Evolutionary conservation across 2,329 filamentous ascomycete species (phyloP).

Genomic region (Nothopassalora personata): DNA sequence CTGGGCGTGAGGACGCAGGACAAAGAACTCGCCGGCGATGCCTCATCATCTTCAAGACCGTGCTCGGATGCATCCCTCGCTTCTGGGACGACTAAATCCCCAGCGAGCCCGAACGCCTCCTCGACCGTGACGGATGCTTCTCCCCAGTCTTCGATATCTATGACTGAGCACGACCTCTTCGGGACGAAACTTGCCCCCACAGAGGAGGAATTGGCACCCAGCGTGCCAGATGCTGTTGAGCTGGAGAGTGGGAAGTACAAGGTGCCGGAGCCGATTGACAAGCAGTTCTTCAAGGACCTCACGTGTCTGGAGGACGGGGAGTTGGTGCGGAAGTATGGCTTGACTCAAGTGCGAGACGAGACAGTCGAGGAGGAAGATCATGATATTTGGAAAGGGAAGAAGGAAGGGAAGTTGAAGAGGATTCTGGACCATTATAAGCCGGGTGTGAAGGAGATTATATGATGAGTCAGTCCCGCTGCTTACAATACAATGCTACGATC

Average conservation of each 20-base stretch:
- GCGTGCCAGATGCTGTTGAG: background rate
- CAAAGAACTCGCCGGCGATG: background rate
- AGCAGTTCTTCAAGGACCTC: slow-evolving; percentile 10
- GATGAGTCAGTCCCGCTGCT: too few species aligned
- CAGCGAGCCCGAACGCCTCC: background rate
- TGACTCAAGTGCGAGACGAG: background rate
- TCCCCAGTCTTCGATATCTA: background rate
- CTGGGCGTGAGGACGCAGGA: background rate
- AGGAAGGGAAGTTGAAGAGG: background rate
- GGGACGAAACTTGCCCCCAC: background rate
- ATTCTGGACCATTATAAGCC: too few species aligned
- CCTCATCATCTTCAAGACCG: background rate
- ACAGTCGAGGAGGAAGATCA: background rate
- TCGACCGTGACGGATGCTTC: background rate
- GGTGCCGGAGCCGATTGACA: slow-evolving; percentile 1
- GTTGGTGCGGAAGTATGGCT: slow-evolving; percentile 5
- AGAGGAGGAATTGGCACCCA: background rate
- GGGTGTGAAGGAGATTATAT: too few species aligned
- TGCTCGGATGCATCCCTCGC: slow-evolving; percentile 2
- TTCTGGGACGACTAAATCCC: background rate
- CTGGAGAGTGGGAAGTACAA: background rate
- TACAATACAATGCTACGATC: too few species aligned
- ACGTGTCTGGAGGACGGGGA: slow-evolving; percentile 9
- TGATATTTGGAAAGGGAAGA: background rate
- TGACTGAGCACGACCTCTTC: slow-evolving; percentile 4